Base-by-base conservation (phyloP, 2,329 filamentous ascomycete genomes). In the Fusarium domesticum region DNA sequence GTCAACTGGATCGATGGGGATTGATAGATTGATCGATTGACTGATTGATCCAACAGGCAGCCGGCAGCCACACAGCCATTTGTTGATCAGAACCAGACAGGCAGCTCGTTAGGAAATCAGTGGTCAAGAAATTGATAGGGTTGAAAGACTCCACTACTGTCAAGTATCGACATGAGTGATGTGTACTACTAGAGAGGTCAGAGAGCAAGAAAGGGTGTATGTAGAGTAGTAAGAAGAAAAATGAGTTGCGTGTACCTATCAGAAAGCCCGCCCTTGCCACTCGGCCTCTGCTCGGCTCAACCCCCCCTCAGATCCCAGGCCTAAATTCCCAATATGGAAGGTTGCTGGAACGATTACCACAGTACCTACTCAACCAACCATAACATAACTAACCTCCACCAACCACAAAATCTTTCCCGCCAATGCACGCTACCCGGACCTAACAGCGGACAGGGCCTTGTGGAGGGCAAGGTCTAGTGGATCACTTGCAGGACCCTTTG, bases 341-440 rank as follows among this genome's bases (percentile, higher is more conserved):
- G 57, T 58, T 58, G 48, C 54, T 55, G 57, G 56, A 59, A 59
- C 57, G 50, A 59, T 50, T 56, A 45, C 36, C 35, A 15, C 43
- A 18, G 20, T 6, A 32, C 31, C 45, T 33, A 37, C 18, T 33
- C 14, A 19, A 35, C 25, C 2, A n/a, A n/a, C 20, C 35, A n/a
- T 18, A 39, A 28, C 42, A 41, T 39, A 3, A 10, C 39, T 36
- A 18, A 17, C 31, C 31, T 37, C 37, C 39, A n/a, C n/a, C n/a
- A 43, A 45, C 39, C 38, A 39, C 42, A 35, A 36, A 17, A 30
- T 28, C 31, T n/a, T n/a, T n/a, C n/a, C 43, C 15, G 40, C 47
- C 40, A 49, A 49, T 49, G 39, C 47, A 38, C 33, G 33, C 42
- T 50, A 51, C 46, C 47, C 48, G 48, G 20, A 36, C 32, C 52